Evolutionary conservation across 305 asterid species (phyloP).

Genomic region (Solanum hybrid): DNA sequence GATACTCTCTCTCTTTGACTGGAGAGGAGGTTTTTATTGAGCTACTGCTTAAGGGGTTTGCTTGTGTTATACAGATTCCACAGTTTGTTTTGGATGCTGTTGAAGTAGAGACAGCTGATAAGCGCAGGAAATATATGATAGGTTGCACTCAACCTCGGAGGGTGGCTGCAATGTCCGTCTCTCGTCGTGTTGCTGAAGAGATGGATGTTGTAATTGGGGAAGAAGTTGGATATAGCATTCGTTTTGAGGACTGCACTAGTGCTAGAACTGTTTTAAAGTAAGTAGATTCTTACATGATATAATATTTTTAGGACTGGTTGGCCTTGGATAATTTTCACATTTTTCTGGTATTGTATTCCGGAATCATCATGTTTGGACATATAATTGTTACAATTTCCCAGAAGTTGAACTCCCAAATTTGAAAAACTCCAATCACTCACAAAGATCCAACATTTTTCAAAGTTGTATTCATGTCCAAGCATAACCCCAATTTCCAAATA

Average conservation of each 20-base stretch:
- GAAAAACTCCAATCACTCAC: neutral
- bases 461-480: neutral
- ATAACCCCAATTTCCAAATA: neutral
- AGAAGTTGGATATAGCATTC: conserved; percentile 96
- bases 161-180: conserved; percentile 96
- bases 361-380: neutral
- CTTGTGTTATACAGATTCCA: conserved; percentile 53
- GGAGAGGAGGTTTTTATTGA: neutral
- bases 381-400: neutral
- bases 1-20: neutral
- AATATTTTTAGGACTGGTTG: neutral
- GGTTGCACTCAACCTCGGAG: conserved; percentile 94
- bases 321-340: neutral
- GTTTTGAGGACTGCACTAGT: conserved; percentile 92
- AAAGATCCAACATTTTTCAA: neutral
- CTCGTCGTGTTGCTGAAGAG: conserved; percentile 95
- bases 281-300: neutral
- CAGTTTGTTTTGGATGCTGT: conserved; percentile 85
- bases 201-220: conserved; percentile 95
- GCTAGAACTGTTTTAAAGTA: conserved; percentile 74
- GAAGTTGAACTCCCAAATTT: neutral
- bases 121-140: conserved; percentile 73
- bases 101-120: conserved; percentile 60
- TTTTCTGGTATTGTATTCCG: neutral
- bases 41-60: neutral